Evolutionary conservation across 495 filamentous ascomycete genomes (phyloP).

Genomic region (Talaromyces liani): DNA sequence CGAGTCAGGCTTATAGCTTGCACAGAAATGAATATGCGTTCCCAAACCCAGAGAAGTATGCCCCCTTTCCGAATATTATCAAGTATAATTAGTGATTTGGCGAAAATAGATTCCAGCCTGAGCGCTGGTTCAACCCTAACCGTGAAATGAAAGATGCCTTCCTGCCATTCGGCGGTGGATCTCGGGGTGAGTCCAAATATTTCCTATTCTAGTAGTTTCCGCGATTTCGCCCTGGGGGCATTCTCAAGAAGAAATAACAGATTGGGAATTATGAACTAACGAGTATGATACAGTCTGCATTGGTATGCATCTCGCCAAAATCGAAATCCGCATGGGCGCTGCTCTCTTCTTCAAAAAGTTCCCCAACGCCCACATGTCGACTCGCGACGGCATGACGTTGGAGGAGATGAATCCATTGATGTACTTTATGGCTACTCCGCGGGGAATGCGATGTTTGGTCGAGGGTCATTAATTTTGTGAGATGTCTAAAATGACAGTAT

Average conservation of each 20-base stretch:
- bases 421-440: not conserved
- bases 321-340: conserved; percentile 14
- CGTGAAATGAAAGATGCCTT: conserved; percentile 8
- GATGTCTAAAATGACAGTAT: too few species aligned
- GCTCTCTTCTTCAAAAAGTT: conserved; percentile 6
- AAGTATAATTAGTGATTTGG: too few species aligned
- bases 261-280: not conserved
- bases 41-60: conserved; percentile 16
- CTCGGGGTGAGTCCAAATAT: conserved; percentile 1
- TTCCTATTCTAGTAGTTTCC: not conserved
- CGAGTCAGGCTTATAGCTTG: conserved; percentile 16
- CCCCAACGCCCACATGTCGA: not conserved
- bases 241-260: too few species aligned
- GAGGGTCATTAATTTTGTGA: not conserved
- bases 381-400: conserved; percentile 1
- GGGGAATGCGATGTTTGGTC: not conserved
- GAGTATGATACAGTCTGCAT: conserved; percentile 6
- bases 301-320: conserved; percentile 15
- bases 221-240: not conserved
- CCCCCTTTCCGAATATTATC: too few species aligned
- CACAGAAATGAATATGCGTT: conserved; percentile 18
- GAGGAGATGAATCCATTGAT: not conserved
- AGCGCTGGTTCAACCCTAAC: not conserved
- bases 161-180: conserved; percentile 15
- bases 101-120: not conserved